These are phyloP conservation scores for Mycosphaerella sp. DNA, from an alignment of 2,329 filamentous ascomycete genomes.

Conservation along the genomic window DNA sequence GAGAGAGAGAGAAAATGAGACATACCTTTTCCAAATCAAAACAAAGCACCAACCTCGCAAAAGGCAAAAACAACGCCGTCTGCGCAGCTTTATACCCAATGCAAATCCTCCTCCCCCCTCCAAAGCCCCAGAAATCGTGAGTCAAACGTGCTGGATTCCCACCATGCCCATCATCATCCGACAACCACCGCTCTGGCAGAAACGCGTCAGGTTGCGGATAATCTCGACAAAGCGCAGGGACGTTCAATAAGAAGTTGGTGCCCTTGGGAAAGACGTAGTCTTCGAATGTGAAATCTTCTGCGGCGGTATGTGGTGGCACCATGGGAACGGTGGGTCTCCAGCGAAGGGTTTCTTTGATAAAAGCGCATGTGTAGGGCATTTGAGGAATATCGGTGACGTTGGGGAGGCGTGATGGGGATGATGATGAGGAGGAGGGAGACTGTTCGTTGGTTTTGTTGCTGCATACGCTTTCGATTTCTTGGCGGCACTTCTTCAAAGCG, in stretches of 20 bases:
- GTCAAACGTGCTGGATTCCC: not conserved
- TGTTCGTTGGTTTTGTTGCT: not conserved
- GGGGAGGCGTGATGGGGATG: not conserved
- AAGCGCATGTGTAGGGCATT: conserved; percentile 9
- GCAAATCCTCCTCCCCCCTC: conserved; percentile 11
- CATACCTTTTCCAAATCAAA: conserved; percentile 9
- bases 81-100: conserved; percentile 14
- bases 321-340: conserved; percentile 12
- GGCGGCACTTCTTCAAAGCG: not conserved
- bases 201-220: conserved; percentile 8
- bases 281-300: conserved; percentile 12
- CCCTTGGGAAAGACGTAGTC: conserved; percentile 9
- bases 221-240: conserved; percentile 8
- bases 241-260: conserved; percentile 13
- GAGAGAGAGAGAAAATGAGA: not conserved
- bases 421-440: not conserved
- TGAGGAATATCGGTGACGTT: conserved; percentile 2
- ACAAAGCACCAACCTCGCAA: conserved; percentile 4
- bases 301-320: conserved; percentile 11
- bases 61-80: conserved; percentile 10
- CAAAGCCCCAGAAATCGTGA: conserved; percentile 13
- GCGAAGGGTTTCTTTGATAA: conserved; percentile 15
- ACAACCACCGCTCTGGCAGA: conserved; percentile 10
- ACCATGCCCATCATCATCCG: not conserved
- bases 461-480: conserved; percentile 8